A percentile compares a stretch with the other conserved stretches of the same genome.
Conservation (phyloP, 78 protist genomes). For the Dictyostelium capitatum region DNA sequence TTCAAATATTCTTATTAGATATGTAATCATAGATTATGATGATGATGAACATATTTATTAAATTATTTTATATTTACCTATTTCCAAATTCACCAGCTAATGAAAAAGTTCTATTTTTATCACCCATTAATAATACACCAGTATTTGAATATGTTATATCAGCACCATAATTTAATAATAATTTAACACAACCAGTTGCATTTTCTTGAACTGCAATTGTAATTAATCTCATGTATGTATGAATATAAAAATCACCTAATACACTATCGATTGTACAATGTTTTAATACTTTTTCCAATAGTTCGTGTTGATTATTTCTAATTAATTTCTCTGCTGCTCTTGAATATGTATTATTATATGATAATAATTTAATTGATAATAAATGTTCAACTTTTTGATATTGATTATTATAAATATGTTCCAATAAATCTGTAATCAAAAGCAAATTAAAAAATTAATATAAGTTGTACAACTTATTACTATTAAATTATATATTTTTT, state of each 20-base stretch:
- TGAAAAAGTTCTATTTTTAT: background rate
- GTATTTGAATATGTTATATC: conserved; percentile 40
- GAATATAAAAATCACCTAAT: background rate
- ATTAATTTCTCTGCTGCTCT: conserved; percentile 11
- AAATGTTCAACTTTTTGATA: background rate
- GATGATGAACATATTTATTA: too few species aligned
- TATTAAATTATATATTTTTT: background rate
- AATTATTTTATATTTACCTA: background rate
- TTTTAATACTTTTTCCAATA: conserved; percentile 26
- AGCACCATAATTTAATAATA: conserved; percentile 60
- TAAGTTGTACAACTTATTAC: too few species aligned
- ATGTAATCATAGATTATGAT: too few species aligned
- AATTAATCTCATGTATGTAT: background rate
- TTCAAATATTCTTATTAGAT: too few species aligned
- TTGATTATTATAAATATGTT: background rate
- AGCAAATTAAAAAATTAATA: background rate
- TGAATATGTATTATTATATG: background rate
- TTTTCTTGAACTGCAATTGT: background rate
- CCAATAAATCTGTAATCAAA: conserved; percentile 3
- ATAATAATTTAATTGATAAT: conserved; percentile 3
- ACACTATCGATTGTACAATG: conserved; percentile 6
- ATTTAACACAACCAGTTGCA: background rate
- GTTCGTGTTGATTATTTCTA: background rate
- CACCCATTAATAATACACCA: conserved; percentile 35
- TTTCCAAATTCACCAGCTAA: conserved; percentile 15